phyloP scores from a whole-genome alignment of 1,284 basidiomycete species.

The Rhodotorula sp. region DNA sequence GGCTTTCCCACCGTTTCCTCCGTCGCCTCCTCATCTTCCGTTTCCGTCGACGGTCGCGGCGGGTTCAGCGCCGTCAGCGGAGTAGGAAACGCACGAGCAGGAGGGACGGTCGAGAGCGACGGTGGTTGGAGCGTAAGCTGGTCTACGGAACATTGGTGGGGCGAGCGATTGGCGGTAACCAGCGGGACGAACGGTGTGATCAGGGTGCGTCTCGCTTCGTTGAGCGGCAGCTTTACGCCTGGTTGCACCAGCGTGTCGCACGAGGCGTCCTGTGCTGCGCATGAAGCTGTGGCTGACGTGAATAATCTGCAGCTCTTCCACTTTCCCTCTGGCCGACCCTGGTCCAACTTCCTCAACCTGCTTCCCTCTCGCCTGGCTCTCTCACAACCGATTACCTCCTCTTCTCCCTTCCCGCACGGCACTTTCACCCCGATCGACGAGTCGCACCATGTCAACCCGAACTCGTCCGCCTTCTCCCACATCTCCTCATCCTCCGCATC shows the following conservation, averaged over 20 bases:
- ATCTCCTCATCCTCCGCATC: neutral
- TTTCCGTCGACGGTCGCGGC: neutral
- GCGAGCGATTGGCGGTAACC: slow-evolving; percentile 74
- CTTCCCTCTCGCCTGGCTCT: slow-evolving; percentile 39
- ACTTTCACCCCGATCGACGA: neutral
- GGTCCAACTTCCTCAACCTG: slow-evolving; percentile 47
- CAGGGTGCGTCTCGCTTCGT: slow-evolving; percentile 58
- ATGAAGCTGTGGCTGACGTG: neutral
- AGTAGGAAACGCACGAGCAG: slow-evolving; percentile 5
- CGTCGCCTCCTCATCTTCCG: neutral
- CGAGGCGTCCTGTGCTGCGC: no score
- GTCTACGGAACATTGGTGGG: slow-evolving; percentile 93
- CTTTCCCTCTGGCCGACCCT: slow-evolving; percentile 47
- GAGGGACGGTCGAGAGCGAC: slow-evolving; percentile 56
- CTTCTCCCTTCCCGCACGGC: slow-evolving; percentile 18
- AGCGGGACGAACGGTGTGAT: slow-evolving; percentile 68
- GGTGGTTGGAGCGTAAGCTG: slow-evolving; percentile 89
- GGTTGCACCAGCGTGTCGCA: no score
- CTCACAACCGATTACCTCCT: slow-evolving; percentile 22
- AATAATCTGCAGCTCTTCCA: slow-evolving; percentile 51
- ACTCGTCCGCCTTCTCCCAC: neutral
- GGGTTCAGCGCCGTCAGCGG: neutral
- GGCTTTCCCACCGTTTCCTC: neutral
- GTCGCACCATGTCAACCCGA: neutral
- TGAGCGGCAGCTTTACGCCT: rapidly evolving